Conservation (phyloP, 371 early-diverging fungal genomes). For the Apophysomyces trapeziformis region DNA sequence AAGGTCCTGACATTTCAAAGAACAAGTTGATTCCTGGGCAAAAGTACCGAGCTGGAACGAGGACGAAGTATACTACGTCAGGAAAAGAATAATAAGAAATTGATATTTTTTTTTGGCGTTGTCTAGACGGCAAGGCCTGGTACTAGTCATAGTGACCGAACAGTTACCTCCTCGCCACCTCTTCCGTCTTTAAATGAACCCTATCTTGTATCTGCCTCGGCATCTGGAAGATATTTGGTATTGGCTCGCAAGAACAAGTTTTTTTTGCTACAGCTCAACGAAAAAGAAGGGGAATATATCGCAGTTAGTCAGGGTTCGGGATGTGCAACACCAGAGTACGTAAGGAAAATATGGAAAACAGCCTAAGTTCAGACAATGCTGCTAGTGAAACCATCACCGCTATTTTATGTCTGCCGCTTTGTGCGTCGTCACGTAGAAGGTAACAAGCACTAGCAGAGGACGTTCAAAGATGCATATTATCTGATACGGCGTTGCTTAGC, state of each 20-base stretch:
- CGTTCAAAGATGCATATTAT: background rate
- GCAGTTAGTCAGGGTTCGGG: conserved; percentile 62
- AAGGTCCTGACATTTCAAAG: background rate
- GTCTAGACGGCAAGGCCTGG: background rate
- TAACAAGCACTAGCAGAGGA: conserved; percentile 17
- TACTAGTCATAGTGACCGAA: background rate
- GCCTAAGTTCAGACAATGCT: background rate
- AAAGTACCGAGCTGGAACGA: conserved; percentile 50
- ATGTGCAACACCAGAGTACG: conserved; percentile 44
- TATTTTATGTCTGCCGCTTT: conserved; percentile 59
- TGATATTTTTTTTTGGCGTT: background rate
- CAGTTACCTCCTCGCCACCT: conserved; percentile 12
- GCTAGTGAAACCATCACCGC: conserved; percentile 60
- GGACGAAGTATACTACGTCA: conserved; percentile 31
- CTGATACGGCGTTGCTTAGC: conserved; percentile 27
- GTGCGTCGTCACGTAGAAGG: conserved; percentile 61
- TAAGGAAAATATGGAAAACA: background rate
- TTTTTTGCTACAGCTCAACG: conserved; percentile 42
- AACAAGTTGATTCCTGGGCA: conserved; percentile 46
- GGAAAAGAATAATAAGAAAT: background rate
- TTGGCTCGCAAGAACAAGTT: conserved; percentile 51
- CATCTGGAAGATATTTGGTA: conserved; percentile 38
- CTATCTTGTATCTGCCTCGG: conserved; percentile 43
- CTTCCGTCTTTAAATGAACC: conserved; percentile 31
- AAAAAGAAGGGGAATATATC: conserved; percentile 45